Conservation (phyloP, 495 filamentous ascomycete genomes). For the Hypoxylon crocopeplum region DNA sequence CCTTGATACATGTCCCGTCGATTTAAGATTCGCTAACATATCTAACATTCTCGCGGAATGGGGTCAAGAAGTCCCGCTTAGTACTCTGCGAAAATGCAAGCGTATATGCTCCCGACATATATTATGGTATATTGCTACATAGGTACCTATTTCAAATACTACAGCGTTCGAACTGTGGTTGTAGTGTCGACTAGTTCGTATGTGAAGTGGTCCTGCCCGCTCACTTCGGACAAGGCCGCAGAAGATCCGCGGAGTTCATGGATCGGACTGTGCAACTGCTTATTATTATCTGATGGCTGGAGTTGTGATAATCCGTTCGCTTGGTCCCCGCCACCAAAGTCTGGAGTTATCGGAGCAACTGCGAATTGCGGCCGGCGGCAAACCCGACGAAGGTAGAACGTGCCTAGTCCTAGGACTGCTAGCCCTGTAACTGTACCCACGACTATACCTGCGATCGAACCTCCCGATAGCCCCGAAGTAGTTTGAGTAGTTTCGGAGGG, state of each 20-base stretch:
- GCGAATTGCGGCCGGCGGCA: not conserved
- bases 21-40: too few relatives aligned
- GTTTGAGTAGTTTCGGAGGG: not conserved
- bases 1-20: too few relatives aligned
- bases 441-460: slow-evolving; percentile 1
- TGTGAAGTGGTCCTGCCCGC: slow-evolving; percentile 1
- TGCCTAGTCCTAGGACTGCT: not conserved
- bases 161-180: not conserved
- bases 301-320: not conserved
- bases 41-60: too few relatives aligned
- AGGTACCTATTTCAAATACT: not conserved
- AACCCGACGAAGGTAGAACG: not conserved
- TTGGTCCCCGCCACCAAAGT: not conserved
- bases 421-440: not conserved
- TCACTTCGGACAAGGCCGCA: not conserved
- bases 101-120: not conserved
- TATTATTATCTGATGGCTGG: not conserved
- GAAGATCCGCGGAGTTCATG: not conserved
- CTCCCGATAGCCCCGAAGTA: not conserved
- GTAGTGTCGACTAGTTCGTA: not conserved
- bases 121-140: not conserved
- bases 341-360: not conserved
- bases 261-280: not conserved
- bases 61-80: too few relatives aligned
- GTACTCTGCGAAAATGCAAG: too few relatives aligned